phyloP scores from a whole-genome alignment of 1,284 basidiomycete species.

The Leccinum insolens region DNA sequence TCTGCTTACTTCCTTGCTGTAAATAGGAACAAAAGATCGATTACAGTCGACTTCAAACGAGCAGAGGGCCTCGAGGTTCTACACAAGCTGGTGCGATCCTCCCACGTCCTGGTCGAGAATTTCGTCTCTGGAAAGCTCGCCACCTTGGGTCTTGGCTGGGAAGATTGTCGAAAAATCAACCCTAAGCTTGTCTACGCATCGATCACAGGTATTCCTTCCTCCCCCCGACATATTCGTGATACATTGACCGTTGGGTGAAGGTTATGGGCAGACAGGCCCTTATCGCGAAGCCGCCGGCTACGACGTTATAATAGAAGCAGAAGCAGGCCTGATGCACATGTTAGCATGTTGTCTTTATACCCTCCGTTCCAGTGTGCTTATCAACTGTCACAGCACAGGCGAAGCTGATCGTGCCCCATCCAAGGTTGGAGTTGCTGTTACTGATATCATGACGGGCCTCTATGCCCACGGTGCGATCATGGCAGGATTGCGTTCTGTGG shows the following conservation, averaged over 20 bases:
- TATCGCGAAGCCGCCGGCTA: constrained; percentile 85
- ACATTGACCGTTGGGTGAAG: constrained; percentile 42
- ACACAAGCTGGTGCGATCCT: constrained; percentile 69
- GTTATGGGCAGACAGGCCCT: constrained; percentile 94
- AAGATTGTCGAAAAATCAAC: constrained; percentile 81
- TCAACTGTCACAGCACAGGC: constrained; percentile 65
- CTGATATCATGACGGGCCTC: constrained; percentile 91
- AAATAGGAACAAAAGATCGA: constrained; percentile 89
- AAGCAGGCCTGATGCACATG: constrained; percentile 96
- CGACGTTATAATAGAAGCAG: constrained; percentile 89
- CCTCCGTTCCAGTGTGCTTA: constrained; percentile 12
- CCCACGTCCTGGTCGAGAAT: constrained; percentile 92
- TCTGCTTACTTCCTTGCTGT: constrained; percentile 91
- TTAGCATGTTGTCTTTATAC: constrained; percentile 39
- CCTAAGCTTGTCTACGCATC: constrained; percentile 86
- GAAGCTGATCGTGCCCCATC: constrained; percentile 87
- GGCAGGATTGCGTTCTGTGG: constrained; percentile 83
- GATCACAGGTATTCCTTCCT: constrained; percentile 64
- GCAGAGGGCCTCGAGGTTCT: constrained; percentile 80
- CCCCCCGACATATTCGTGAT: background rate
- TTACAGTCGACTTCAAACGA: constrained; percentile 88
- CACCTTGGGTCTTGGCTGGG: constrained; percentile 85
- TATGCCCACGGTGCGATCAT: constrained; percentile 94
- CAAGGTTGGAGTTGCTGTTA: constrained; percentile 91
- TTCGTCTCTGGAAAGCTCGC: constrained; percentile 85